phyloP scores from a whole-genome alignment of 1,284 basidiomycete genomes.

The Mixia osmundae region DNA sequence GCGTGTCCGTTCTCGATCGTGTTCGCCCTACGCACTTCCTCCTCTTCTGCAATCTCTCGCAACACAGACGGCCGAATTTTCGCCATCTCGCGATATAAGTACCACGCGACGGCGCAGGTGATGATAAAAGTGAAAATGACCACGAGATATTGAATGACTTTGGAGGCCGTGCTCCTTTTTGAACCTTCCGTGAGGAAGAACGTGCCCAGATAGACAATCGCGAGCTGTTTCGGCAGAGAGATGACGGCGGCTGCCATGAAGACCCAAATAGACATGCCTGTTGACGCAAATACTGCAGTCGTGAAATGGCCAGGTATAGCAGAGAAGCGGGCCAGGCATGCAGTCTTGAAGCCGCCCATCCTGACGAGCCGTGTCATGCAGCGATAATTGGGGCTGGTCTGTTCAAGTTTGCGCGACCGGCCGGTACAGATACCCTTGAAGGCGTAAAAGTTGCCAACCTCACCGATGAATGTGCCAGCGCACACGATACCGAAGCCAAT shows the following conservation, averaged over 20 bases:
- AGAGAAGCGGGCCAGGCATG: conserved; percentile 44
- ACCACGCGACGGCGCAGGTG: conserved; percentile 59
- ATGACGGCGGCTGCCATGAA: conserved; percentile 46
- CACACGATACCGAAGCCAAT: conserved; percentile 32
- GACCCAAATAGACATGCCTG: conserved; percentile 45
- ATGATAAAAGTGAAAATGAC: conserved; percentile 27
- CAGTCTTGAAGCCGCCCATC: conserved; percentile 53
- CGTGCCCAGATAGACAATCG: conserved; percentile 17
- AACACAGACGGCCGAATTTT: conserved; percentile 47
- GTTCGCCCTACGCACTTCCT: too few relatives aligned
- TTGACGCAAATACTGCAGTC: conserved; percentile 46
- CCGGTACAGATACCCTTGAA: conserved; percentile 25
- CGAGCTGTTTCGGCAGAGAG: conserved; percentile 41
- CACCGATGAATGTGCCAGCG: conserved; percentile 33
- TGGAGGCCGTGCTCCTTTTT: conserved; percentile 13
- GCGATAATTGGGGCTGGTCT: conserved; percentile 44
- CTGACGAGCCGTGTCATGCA: conserved; percentile 51
- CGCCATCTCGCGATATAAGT: conserved; percentile 51
- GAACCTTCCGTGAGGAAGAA: conserved; percentile 1
- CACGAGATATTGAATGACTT: conserved; percentile 20
- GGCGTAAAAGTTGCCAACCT: conserved; percentile 37
- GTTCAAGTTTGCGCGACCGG: conserved; percentile 45
- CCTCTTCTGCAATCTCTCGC: conserved; percentile 29
- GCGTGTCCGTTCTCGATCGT: too few relatives aligned
- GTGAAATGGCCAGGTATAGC: conserved; percentile 43